Conservation (phyloP, 176 grass and related monocot genomes). For the Chrysopogon serrulatus region DNA sequence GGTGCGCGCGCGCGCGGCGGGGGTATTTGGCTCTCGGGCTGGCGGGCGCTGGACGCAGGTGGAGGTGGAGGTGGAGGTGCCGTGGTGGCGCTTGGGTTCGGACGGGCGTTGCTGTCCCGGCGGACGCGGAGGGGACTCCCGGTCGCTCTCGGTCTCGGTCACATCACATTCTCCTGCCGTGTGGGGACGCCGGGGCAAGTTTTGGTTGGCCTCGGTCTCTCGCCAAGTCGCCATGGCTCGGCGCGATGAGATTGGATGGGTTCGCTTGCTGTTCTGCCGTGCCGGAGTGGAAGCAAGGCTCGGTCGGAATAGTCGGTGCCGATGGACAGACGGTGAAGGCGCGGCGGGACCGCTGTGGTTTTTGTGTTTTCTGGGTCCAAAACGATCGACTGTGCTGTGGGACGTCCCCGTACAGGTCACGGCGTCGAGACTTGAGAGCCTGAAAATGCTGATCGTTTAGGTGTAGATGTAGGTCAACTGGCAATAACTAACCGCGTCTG, state of each 20-base stretch:
- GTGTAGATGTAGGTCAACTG: background rate
- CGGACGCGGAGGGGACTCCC: background rate
- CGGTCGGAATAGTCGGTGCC: background rate
- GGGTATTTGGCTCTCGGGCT: background rate
- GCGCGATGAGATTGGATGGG: background rate
- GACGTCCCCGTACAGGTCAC: background rate
- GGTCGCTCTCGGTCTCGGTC: background rate
- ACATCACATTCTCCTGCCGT: background rate
- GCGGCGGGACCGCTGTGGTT: background rate
- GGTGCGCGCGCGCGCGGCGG: background rate
- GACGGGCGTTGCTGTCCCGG: conserved; percentile 17
- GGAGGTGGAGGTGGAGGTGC: too few relatives aligned
- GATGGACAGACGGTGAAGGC: background rate
- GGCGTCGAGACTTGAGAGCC: background rate
- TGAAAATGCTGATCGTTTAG: background rate
- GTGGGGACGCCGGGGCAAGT: background rate
- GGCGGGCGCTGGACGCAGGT: background rate
- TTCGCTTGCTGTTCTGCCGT: too few relatives aligned
- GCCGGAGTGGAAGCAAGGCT: background rate
- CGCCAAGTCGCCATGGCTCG: background rate
- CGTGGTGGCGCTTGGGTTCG: background rate
- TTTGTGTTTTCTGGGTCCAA: background rate
- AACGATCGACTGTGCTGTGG: background rate
- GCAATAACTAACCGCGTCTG: background rate
- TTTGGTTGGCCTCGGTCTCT: background rate